These are phyloP conservation scores for Geotrichum cucujoidarum DNA, from an alignment of 1,139 yeast genomes.

Conservation along the genomic window DNA sequence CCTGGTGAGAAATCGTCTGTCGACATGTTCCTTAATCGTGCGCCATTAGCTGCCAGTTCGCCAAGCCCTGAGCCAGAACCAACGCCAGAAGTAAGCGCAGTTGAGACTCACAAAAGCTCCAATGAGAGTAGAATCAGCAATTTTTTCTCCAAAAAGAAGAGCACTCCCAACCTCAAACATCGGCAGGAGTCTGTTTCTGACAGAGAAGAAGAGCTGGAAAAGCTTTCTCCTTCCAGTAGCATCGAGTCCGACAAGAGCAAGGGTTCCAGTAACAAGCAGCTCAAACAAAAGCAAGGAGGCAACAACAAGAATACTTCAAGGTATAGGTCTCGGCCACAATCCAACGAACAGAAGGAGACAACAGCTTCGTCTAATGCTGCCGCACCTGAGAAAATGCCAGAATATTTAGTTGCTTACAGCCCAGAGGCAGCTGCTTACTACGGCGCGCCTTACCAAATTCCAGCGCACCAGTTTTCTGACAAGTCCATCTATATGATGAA, in stretches of 20 bases:
- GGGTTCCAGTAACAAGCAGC: background rate
- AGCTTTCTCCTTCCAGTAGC: conserved; percentile 1
- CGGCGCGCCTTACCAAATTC: conserved; percentile 38
- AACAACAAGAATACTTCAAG: conserved; percentile 9
- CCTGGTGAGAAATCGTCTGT: conserved; percentile 4
- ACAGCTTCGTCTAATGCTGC: background rate
- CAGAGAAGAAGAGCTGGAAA: background rate
- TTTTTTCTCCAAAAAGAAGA: conserved; percentile 17
- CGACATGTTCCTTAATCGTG: conserved; percentile 9
- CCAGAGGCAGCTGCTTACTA: conserved; percentile 25
- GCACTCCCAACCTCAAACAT: conserved; percentile 11
- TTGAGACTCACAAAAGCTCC: background rate
- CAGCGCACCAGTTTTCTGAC: conserved; percentile 38
- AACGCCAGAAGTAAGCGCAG: background rate
- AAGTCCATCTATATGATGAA: conserved; percentile 37
- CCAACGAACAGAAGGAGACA: conserved; percentile 3
- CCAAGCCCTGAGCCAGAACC: background rate
- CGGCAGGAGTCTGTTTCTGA: background rate
- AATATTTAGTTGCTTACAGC: conserved; percentile 24
- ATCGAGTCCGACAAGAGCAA: background rate
- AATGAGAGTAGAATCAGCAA: conserved; percentile 6
- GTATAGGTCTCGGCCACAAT: conserved; percentile 11
- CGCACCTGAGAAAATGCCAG: background rate
- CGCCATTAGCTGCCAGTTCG: background rate
- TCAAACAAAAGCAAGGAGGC: background rate